phyloP scores from a whole-genome alignment of 2,329 filamentous ascomycete species.

The Pseudogymnoascus sp. region DNA sequence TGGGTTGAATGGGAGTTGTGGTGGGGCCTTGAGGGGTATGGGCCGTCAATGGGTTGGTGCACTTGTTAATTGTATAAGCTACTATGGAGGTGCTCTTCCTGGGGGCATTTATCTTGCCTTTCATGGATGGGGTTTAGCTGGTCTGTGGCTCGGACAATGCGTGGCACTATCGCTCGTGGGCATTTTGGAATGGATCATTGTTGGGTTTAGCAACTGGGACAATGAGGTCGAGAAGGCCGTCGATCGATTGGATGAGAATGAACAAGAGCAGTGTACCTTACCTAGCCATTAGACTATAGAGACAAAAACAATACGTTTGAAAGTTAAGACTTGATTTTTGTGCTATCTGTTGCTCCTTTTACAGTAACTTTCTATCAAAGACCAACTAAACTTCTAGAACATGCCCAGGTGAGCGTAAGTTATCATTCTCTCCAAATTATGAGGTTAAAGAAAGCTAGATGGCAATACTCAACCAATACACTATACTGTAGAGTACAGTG shows the following conservation, averaged over 20 bases:
- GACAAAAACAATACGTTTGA: neutral
- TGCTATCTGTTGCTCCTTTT: neutral
- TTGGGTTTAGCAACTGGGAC: conserved; percentile 70
- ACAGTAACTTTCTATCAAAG: neutral
- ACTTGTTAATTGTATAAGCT: conserved; percentile 70
- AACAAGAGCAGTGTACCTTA: conserved; percentile 15
- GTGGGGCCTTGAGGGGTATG: conserved; percentile 74
- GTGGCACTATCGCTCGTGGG: conserved; percentile 76
- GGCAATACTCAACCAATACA: no score
- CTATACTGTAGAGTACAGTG: no score
- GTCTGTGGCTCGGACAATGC: conserved; percentile 78
- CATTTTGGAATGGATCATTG: conserved; percentile 67
- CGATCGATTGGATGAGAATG: conserved; percentile 53
- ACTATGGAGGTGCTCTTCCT: conserved; percentile 74
- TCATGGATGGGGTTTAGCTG: conserved; percentile 72
- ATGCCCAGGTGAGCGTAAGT: neutral
- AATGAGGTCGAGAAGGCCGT: conserved; percentile 63
- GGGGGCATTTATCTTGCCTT: conserved; percentile 80
- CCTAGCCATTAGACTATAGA: neutral
- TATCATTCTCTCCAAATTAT: neutral
- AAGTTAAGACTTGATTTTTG: neutral
- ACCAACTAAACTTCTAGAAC: neutral
- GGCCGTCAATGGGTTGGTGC: conserved; percentile 80
- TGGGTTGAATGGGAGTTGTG: conserved; percentile 76
- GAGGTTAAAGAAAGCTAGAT: no score